Percentiles rank a stretch among this genome's conserved stretches.
phyloP scores from a whole-genome alignment of 208 protist genomes.

The Leishmania turanica region DNA sequence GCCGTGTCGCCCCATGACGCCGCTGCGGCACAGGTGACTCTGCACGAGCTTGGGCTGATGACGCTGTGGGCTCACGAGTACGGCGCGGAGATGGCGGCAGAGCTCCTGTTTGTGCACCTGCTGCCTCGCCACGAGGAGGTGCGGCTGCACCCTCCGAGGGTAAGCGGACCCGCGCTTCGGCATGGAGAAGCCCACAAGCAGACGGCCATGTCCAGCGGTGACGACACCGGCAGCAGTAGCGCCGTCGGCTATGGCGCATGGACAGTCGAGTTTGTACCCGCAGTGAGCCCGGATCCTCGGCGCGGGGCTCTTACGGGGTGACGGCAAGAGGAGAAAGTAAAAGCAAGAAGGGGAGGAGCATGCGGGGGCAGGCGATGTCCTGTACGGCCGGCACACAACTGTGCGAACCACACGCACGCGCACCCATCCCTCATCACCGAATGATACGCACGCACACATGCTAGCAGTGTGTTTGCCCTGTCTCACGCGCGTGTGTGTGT shows the following conservation, averaged over 20 bases:
- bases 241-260: constrained; percentile 11
- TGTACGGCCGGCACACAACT: too few relatives aligned
- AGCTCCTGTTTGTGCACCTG: constrained; percentile 60
- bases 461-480: too few relatives aligned
- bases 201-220: constrained; percentile 6
- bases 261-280: constrained; percentile 13
- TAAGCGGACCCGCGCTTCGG: not conserved
- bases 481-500: too few relatives aligned
- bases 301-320: not conserved
- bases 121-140: constrained; percentile 18
- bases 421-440: too few relatives aligned
- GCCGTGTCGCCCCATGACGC: not conserved
- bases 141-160: constrained; percentile 20
- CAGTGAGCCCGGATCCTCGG: not conserved
- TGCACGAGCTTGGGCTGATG: constrained; percentile 37
- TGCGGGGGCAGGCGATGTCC: not conserved
- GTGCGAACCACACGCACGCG: not conserved
- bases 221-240: not conserved
- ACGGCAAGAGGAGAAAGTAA: not conserved
- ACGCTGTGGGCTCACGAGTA: constrained; percentile 74
- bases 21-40: constrained; percentile 19
- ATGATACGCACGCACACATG: not conserved
- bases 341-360: not conserved
- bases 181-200: not conserved
- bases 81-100: constrained; percentile 30